Percentiles rank a stretch among this genome's conserved stretches.
These are phyloP conservation scores for Botryosphaeria dothidea DNA, from an alignment of 2,329 filamentous ascomycete genomes.

Conservation along the genomic window DNA sequence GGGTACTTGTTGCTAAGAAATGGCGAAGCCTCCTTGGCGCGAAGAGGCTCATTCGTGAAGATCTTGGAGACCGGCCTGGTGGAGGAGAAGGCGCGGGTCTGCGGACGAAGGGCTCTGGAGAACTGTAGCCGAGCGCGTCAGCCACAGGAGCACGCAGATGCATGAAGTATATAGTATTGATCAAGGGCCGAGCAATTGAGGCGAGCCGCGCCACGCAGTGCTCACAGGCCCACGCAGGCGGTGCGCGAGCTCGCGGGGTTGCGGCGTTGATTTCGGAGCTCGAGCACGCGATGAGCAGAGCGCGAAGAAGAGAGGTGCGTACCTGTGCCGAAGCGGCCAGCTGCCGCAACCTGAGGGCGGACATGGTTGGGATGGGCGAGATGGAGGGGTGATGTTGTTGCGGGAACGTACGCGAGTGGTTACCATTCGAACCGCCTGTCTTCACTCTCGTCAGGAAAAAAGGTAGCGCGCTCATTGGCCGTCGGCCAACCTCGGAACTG, in stretches of 20 bases:
- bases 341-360: constrained; percentile 19
- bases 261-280: background rate
- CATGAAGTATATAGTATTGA: background rate
- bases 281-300: background rate
- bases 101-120: constrained; percentile 62
- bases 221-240: background rate
- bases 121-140: constrained; percentile 53
- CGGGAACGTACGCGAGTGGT: constrained; percentile 4
- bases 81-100: constrained; percentile 81
- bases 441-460: constrained; percentile 16
- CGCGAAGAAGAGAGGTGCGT: background rate
- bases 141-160: background rate
- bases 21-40: constrained; percentile 89
- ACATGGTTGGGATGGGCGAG: constrained; percentile 16
- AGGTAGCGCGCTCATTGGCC: constrained; percentile 18
- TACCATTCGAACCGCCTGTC: constrained; percentile 13
- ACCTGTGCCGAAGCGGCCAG: constrained; percentile 19
- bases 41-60: constrained; percentile 79
- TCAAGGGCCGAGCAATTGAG: background rate
- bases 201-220: background rate
- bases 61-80: constrained; percentile 82
- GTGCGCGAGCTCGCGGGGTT: constrained; percentile 2
- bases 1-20: constrained; percentile 89
- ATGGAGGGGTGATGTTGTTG: constrained; percentile 18
- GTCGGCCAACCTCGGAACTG: constrained; percentile 17